Evolutionary conservation across 495 filamentous ascomycete species (phyloP).

Genomic region (Aspergillus conjunctus): DNA sequence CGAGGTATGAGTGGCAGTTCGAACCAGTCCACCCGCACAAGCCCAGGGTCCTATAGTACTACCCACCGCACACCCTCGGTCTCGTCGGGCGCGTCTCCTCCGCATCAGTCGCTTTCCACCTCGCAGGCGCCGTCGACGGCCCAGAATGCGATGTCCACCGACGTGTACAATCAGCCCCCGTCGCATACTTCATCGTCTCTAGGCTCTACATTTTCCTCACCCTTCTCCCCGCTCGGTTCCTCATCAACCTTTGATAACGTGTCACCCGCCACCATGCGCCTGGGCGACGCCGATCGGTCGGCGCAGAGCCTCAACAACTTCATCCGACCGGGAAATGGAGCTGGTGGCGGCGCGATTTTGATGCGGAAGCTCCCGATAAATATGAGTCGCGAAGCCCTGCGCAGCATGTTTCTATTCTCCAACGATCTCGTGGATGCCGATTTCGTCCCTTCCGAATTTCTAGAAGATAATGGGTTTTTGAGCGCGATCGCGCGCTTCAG

Average conservation of each 20-base stretch:
- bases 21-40: constrained; percentile 52
- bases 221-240: constrained; percentile 49
- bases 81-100: constrained; percentile 51
- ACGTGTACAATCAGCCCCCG: constrained; percentile 48
- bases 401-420: constrained; percentile 82
- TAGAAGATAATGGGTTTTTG: constrained; percentile 70
- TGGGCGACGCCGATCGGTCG: constrained; percentile 49
- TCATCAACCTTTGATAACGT: constrained; percentile 48
- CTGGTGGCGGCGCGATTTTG: constrained; percentile 56
- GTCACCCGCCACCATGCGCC: constrained; percentile 48
- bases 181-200: constrained; percentile 46
- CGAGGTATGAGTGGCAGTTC: constrained; percentile 54
- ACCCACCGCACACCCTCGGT: constrained; percentile 50
- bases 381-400: constrained; percentile 70
- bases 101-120: constrained; percentile 40
- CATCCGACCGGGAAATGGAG: constrained; percentile 35
- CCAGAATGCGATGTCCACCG: constrained; percentile 57
- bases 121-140: constrained; percentile 47
- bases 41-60: constrained; percentile 50
- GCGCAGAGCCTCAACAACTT: constrained; percentile 53
- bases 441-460: constrained; percentile 63
- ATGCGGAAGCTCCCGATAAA: constrained; percentile 78
- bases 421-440: constrained; percentile 78
- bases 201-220: constrained; percentile 43
- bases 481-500: constrained; percentile 78